Evolutionary conservation across 2,329 filamentous ascomycete species (phyloP).

Genomic region (Sarocladium oryzae): DNA sequence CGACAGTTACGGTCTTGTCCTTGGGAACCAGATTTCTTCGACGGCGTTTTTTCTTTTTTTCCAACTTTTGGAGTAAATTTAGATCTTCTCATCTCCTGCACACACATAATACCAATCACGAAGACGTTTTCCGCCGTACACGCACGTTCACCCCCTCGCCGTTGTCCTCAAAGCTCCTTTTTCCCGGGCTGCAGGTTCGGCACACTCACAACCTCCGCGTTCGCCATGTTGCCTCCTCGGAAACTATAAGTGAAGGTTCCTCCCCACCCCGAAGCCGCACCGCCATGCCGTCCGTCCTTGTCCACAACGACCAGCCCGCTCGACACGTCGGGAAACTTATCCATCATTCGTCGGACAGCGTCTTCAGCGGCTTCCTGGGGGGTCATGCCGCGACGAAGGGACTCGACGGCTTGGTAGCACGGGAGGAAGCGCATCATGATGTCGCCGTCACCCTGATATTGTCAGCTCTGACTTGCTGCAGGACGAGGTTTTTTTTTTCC

Average conservation of each 20-base stretch:
- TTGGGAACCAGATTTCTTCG: neutral
- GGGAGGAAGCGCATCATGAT: conserved; percentile 52
- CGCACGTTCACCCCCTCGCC: no score
- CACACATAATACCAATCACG: neutral
- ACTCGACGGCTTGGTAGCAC: conserved; percentile 52
- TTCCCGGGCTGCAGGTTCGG: conserved; percentile 3
- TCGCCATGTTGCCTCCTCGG: conserved; percentile 39
- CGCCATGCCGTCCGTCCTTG: conserved; percentile 41
- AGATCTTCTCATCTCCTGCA: neutral
- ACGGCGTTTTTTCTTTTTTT: conserved; percentile 4
- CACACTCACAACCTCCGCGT: conserved; percentile 39
- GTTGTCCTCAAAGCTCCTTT: conserved; percentile 11
- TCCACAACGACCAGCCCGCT: conserved; percentile 47
- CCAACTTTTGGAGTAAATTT: neutral
- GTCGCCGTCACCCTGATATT: conserved; percentile 41
- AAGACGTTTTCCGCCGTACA: neutral
- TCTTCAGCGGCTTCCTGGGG: conserved; percentile 44
- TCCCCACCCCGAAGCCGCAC: conserved; percentile 43
- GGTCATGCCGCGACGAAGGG: conserved; percentile 39
- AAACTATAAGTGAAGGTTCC: conserved; percentile 45
- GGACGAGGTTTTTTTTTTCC: no score
- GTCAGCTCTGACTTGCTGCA: neutral
- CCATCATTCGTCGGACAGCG: conserved; percentile 41
- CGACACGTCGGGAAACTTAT: conserved; percentile 37
- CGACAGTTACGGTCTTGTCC: neutral